These are phyloP conservation scores for Exophiala oligosperma DNA, from an alignment of 2,329 filamentous ascomycete genomes.

Conservation along the genomic window DNA sequence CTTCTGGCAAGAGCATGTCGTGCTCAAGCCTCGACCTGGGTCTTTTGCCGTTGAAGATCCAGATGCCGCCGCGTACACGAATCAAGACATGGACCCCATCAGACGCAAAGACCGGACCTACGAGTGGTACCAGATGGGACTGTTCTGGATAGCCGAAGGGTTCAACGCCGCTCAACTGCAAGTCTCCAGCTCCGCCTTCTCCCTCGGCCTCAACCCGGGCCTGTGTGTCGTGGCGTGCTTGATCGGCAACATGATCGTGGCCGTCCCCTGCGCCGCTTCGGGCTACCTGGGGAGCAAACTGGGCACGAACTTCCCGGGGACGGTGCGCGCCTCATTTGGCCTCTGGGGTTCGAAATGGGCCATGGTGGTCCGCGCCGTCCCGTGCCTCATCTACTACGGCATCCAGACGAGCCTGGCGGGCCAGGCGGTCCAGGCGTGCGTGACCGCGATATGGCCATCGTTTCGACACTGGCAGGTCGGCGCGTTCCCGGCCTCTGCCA, in stretches of 20 bases:
- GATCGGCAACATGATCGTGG: conserved; percentile 15
- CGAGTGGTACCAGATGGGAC: conserved; percentile 17
- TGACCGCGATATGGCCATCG: conserved; percentile 44
- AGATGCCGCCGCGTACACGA: conserved; percentile 8
- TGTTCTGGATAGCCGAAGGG: conserved; percentile 17
- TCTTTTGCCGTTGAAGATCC: conserved; percentile 12
- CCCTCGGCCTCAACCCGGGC: conserved; percentile 13
- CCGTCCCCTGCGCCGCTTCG: conserved; percentile 13
- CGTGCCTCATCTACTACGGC: conserved; percentile 13
- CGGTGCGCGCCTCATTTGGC: conserved; percentile 11
- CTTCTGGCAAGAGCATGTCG: conserved; percentile 13
- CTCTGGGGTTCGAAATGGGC: conserved; percentile 10
- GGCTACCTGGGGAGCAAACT: conserved; percentile 14
- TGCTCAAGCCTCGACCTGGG: conserved; percentile 12
- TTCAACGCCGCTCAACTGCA: conserved; percentile 15
- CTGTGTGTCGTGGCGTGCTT: conserved; percentile 13
- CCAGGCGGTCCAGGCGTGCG: conserved; percentile 33
- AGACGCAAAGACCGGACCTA: conserved; percentile 14
- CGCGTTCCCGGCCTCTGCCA: conserved; percentile 49
- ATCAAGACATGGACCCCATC: conserved; percentile 18
- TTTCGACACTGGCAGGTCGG: conserved; percentile 52
- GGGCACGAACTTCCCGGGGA: conserved; percentile 9
- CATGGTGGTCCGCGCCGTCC: conserved; percentile 10
- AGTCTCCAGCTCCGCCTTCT: conserved; percentile 16
- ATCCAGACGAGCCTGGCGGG: conserved; percentile 14